These are phyloP conservation scores for Aspergillus arachidicola DNA, from an alignment of 2,329 filamentous ascomycete species.

Conservation along the genomic window DNA sequence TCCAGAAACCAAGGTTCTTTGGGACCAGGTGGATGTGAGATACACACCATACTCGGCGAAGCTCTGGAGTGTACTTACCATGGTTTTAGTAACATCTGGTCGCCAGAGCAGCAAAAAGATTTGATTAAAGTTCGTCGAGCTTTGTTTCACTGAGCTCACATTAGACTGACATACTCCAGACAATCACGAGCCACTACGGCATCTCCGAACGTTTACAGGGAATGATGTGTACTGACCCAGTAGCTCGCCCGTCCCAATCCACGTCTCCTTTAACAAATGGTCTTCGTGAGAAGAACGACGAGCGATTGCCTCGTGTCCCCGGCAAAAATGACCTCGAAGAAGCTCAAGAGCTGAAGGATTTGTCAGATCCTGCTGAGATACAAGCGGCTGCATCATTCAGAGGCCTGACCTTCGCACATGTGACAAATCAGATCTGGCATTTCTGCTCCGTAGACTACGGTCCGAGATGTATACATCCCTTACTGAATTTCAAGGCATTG, in stretches of 20 bases:
- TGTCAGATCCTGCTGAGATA: slow-evolving; percentile 23
- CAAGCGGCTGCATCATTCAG: slow-evolving; percentile 30
- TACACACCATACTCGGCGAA: neutral
- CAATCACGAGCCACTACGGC: slow-evolving; percentile 64
- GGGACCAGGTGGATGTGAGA: slow-evolving; percentile 72
- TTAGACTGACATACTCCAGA: slow-evolving; percentile 22
- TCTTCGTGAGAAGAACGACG: slow-evolving; percentile 11
- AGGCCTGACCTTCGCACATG: slow-evolving; percentile 55
- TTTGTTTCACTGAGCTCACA: neutral
- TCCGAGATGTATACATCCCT: slow-evolving; percentile 55
- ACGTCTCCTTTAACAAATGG: slow-evolving; percentile 16
- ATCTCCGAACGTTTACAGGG: slow-evolving; percentile 68
- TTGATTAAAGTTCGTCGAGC: slow-evolving; percentile 49
- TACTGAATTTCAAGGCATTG: slow-evolving; percentile 8
- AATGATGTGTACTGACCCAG: slow-evolving; percentile 63
- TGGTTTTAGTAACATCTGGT: slow-evolving; percentile 66
- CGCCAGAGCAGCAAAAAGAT: slow-evolving; percentile 62
- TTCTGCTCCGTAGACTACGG: slow-evolving; percentile 74
- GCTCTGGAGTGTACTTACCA: slow-evolving; percentile 11
- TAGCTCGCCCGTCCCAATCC: slow-evolving; percentile 30
- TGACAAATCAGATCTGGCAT: slow-evolving; percentile 73
- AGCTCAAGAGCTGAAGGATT: slow-evolving; percentile 27
- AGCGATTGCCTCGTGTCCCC: slow-evolving; percentile 12
- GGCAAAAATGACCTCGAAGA: slow-evolving; percentile 36
- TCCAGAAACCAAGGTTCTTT: slow-evolving; percentile 50